Evolutionary conservation across 257 asterid genomes (phyloP).

Genomic region (Parsonsia alboflavescens): DNA sequence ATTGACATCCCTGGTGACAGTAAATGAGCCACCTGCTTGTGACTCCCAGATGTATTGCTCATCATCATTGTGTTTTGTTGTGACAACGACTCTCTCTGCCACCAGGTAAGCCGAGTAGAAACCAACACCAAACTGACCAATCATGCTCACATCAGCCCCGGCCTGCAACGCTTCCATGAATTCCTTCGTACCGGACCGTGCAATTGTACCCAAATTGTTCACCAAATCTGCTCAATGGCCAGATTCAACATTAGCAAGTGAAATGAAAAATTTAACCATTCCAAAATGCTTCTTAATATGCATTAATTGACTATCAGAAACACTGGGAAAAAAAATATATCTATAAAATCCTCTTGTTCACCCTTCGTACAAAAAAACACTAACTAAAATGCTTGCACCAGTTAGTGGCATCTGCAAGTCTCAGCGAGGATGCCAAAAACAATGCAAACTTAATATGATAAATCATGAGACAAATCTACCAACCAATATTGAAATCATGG

Average conservation of each 20-base stretch:
- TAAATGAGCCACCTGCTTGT: slow-evolving; percentile 78
- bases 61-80: slow-evolving; percentile 70
- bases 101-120: slow-evolving; percentile 81
- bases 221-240: slow-evolving; percentile 49
- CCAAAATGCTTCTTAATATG: background rate
- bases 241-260: background rate
- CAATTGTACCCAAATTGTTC: slow-evolving; percentile 76
- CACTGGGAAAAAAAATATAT: too few species aligned
- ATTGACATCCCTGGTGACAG: slow-evolving; percentile 57
- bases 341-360: too few species aligned
- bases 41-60: slow-evolving; percentile 84
- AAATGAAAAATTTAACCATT: background rate
- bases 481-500: background rate
- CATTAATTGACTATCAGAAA: too few species aligned
- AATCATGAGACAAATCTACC: background rate
- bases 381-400: too few species aligned
- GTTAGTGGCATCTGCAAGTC: too few species aligned
- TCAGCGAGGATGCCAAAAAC: background rate
- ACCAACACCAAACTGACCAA: slow-evolving; percentile 81
- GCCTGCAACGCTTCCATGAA: slow-evolving; percentile 84
- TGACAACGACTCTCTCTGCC: slow-evolving; percentile 69
- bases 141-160: slow-evolving; percentile 95
- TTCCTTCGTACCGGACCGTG: slow-evolving; percentile 78
- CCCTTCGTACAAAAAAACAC: too few species aligned
- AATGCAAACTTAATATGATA: background rate